Base-by-base conservation (phyloP, 805 yeast species). In the Metschnikowia kofuensis region DNA sequence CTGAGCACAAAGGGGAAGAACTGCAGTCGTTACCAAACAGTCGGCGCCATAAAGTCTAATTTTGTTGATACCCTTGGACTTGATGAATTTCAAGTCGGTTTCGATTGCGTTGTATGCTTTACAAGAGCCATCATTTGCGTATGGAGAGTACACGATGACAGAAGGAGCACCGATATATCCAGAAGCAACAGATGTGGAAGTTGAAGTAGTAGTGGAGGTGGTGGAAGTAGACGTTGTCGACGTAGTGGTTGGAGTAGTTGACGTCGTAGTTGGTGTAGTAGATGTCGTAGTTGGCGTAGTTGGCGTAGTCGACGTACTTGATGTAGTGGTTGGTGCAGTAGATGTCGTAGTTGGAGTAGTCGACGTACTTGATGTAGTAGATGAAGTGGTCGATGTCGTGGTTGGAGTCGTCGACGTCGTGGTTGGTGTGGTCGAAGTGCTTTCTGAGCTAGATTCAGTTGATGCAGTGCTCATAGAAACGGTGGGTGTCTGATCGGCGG, bases 21-120 rank as follows among this genome's bases (percentile, higher is more conserved):
- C 82, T 2, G 85, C 82, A 30, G 76, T 61, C 42, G 87, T 67
- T 27, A 86, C 79, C 64, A 79, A 75, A 72, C 97, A 91, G 67
- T 91, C 97, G 50, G 88, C 85, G 58, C 96, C 96, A 64, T 91
- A 91, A 45, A 89, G 65, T 72, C 97, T 82, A 46, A 91, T 70
- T 45, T 78, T 77, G 36, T 69, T 63, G 58, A 90, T 83, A 47
- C 89, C 87, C 61, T 80, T 82, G 48, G 77, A 64, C 27, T 68
- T 61, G 58, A 91, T 87, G 51, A 69, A 59, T 30, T 70, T 55
- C 50, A 91, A 72, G 66, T 91, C 97, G 21, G 69, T 52, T 42
- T 65, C 50, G 39, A 91, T 87, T 12, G 78, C 63, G 47, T 61
- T 69, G 39, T 75, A 67, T 51, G 70, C 73, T 63, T 88, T 90